A percentile compares a stretch with the other conserved stretches of the same genome.
Conservation (phyloP, 169 alveolate species). For the Eimeria necatrix region DNA sequence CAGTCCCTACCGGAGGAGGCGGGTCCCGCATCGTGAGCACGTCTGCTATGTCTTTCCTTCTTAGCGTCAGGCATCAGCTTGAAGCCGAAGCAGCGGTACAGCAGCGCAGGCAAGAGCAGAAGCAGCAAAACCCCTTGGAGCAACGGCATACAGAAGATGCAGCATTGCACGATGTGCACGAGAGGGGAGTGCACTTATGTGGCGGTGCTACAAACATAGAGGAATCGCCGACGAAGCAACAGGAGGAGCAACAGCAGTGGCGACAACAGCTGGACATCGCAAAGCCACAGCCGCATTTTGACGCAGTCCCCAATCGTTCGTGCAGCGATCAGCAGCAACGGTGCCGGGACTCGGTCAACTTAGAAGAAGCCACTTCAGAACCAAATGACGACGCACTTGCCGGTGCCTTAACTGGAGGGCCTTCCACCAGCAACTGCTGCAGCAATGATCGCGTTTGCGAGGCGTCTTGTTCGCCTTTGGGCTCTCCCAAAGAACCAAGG, state of each 20-base stretch:
- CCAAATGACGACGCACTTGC: not conserved
- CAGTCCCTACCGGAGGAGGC: constrained; percentile 32
- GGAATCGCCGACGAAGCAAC: constrained; percentile 10
- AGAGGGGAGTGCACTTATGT: not conserved
- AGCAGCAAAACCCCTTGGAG: not conserved
- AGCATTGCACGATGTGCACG: constrained; percentile 8
- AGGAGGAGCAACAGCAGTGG: constrained; percentile 32
- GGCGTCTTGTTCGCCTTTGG: not conserved
- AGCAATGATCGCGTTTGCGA: constrained; percentile 29
- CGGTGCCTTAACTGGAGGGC: not conserved
- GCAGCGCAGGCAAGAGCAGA: not conserved
- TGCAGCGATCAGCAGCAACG: constrained; percentile 8
- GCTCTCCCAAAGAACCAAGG: not conserved
- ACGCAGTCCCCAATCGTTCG: not conserved
- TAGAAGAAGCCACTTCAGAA: not conserved
- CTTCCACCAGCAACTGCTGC: constrained; percentile 44
- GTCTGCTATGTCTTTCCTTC: constrained; percentile 68
- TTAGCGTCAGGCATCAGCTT: constrained; percentile 62
- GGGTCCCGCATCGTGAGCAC: constrained; percentile 52
- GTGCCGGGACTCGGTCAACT: not conserved
- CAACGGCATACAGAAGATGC: not conserved
- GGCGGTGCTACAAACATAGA: not conserved
- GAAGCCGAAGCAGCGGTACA: constrained; percentile 63
- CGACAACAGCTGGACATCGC: constrained; percentile 15
- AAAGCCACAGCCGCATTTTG: not conserved